Evolutionary conservation across 768 basidiomycete species (phyloP).

Genomic region (Chalciporus piperatus): DNA sequence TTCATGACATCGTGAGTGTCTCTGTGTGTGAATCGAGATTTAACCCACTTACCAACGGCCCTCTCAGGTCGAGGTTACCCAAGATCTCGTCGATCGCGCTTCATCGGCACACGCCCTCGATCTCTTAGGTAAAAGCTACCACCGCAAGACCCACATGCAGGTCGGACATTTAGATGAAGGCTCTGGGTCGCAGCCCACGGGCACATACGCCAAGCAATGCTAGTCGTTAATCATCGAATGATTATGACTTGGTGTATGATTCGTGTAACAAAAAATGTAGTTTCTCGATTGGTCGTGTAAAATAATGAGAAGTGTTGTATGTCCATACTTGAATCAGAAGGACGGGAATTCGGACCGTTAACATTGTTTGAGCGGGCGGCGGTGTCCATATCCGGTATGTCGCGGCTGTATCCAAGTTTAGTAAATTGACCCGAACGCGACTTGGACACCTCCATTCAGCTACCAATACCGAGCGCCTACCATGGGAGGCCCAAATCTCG

Average conservation of each 20-base stretch:
- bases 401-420: background rate
- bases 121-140: slow-evolving; percentile 33
- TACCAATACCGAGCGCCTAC: no score
- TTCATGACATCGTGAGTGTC: slow-evolving; percentile 64
- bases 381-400: no score
- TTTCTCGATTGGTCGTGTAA: background rate
- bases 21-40: background rate
- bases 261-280: background rate
- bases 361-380: no score
- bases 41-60: background rate
- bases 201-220: slow-evolving; percentile 70
- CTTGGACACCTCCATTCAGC: no score
- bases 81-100: slow-evolving; percentile 47
- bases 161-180: slow-evolving; percentile 47
- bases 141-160: slow-evolving; percentile 22
- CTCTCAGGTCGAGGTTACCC: slow-evolving; percentile 59
- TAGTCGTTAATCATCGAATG: slow-evolving; percentile 27
- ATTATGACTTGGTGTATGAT: background rate
- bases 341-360: no score
- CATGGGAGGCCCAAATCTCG: slow-evolving; percentile 80
- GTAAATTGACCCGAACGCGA: no score
- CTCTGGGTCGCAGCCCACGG: slow-evolving; percentile 46
- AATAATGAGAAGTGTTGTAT: no score
- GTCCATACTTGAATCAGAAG: no score
- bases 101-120: slow-evolving; percentile 54